Conservation (phyloP, 306 rosid genomes). For the Astragalus glycyphyllos region DNA sequence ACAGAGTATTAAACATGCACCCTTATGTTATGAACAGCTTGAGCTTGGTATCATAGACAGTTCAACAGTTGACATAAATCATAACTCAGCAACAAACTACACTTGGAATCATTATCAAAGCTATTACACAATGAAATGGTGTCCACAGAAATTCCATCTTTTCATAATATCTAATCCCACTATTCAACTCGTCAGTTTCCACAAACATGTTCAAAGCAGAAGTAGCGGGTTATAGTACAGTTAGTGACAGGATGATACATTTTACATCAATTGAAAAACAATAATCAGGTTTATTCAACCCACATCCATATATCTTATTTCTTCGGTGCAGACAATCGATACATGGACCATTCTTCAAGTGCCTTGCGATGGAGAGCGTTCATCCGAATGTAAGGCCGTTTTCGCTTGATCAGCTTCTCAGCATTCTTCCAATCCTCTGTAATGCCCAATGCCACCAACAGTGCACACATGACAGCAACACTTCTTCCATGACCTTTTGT, state of each 20-base stretch:
- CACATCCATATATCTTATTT: slow-evolving; percentile 43
- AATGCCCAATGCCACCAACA: slow-evolving; percentile 79
- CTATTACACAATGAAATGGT: slow-evolving; percentile 3
- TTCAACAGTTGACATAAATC: slow-evolving; percentile 22
- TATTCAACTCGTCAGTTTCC: slow-evolving; percentile 16
- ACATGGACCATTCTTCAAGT: slow-evolving; percentile 87
- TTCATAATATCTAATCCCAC: slow-evolving; percentile 30
- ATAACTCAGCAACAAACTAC: slow-evolving; percentile 19
- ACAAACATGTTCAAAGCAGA: slow-evolving; percentile 23
- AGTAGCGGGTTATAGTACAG: slow-evolving; percentile 16
- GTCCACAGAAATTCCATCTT: slow-evolving; percentile 9
- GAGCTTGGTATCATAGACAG: slow-evolving; percentile 3
- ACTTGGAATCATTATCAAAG: slow-evolving; percentile 13
- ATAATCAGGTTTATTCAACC: slow-evolving; percentile 24
- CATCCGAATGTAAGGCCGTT: slow-evolving; percentile 75
- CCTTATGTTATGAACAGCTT: background rate
- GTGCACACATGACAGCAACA: slow-evolving; percentile 91
- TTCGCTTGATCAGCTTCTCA: slow-evolving; percentile 75
- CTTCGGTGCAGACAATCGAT: slow-evolving; percentile 60
- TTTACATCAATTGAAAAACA: slow-evolving; percentile 11
- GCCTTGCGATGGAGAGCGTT: slow-evolving; percentile 77
- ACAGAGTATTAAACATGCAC: background rate
- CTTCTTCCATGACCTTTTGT: slow-evolving; percentile 92
- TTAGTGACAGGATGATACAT: slow-evolving; percentile 19
- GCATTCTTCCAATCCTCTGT: slow-evolving; percentile 91